Evolutionary conservation across 257 asterid species (phyloP).

Genomic region (Plantago ovata): DNA sequence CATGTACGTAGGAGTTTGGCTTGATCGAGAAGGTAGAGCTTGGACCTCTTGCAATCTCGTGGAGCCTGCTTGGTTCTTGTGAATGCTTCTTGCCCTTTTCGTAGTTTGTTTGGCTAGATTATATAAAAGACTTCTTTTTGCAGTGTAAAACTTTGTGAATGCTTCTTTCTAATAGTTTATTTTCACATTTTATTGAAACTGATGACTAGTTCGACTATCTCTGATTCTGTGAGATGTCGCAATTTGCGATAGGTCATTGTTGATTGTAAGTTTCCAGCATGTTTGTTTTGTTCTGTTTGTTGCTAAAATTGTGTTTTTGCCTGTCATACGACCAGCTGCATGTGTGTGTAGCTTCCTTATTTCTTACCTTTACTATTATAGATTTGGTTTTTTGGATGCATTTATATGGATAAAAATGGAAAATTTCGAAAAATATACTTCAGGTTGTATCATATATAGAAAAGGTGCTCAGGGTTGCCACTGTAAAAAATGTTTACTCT

Average conservation of each 20-base stretch:
- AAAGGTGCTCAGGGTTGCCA: no score
- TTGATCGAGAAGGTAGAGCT: slow-evolving; percentile 43
- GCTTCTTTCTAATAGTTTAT: background rate
- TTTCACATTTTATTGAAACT: no score
- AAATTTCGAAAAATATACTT: no score
- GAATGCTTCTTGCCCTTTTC: background rate
- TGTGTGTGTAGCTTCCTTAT: background rate
- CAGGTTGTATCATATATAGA: no score
- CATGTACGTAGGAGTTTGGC: slow-evolving; percentile 45
- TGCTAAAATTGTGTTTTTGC: background rate
- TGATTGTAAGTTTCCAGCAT: background rate
- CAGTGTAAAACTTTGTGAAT: slow-evolving; percentile 1
- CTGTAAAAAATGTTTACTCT: no score
- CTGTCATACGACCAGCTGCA: background rate
- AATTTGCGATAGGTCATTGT: background rate
- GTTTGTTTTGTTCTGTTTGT: no score
- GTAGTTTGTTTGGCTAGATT: background rate
- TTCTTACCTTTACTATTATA: no score
- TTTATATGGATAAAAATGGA: no score
- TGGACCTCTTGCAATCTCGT: background rate
- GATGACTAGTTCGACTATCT: background rate
- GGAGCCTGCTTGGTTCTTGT: no score
- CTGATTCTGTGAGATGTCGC: background rate
- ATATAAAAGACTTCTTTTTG: background rate
- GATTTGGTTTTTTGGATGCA: no score